These are phyloP conservation scores for Saccharomycopsis sp. DNA, from an alignment of 805 yeast genomes.

Conservation along the genomic window DNA sequence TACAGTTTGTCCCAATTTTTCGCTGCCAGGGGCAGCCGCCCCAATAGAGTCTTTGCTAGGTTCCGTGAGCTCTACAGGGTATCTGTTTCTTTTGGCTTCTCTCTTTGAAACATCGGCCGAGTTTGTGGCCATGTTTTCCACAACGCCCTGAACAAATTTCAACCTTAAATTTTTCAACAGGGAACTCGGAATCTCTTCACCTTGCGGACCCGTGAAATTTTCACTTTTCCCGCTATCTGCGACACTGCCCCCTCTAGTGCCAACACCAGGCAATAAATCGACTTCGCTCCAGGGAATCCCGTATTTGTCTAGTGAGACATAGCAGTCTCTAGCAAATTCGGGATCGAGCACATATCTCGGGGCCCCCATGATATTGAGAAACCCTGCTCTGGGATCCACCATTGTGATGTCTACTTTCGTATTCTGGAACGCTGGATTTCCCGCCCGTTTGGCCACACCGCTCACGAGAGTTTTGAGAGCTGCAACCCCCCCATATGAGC, in stretches of 20 bases:
- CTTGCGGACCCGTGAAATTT: constrained; percentile 1
- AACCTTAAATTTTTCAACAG: constrained; percentile 9
- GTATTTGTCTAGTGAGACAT: constrained; percentile 27
- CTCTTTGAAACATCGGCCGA: neutral
- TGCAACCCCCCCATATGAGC: constrained; percentile 14
- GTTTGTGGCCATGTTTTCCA: constrained; percentile 1
- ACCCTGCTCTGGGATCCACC: constrained; percentile 36
- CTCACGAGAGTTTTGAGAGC: constrained; percentile 12
- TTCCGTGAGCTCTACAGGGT: no score
- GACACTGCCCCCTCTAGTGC: neutral
- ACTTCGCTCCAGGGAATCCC: constrained; percentile 21
- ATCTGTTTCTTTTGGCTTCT: neutral
- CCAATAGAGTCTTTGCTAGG: no score
- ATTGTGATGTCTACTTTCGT: constrained; percentile 27
- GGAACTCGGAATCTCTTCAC: constrained; percentile 1
- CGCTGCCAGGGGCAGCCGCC: neutral
- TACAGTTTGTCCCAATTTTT: constrained; percentile 2
- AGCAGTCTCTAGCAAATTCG: constrained; percentile 32
- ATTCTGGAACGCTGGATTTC: neutral
- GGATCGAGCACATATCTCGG: constrained; percentile 33
- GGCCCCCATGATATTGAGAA: constrained; percentile 34
- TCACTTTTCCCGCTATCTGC: neutral
- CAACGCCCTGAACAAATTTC: constrained; percentile 18
- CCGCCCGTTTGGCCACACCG: neutral
- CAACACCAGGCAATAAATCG: neutral